Conservation (phyloP, 2,329 filamentous ascomycete genomes). For the Fusarium nematophilum region DNA sequence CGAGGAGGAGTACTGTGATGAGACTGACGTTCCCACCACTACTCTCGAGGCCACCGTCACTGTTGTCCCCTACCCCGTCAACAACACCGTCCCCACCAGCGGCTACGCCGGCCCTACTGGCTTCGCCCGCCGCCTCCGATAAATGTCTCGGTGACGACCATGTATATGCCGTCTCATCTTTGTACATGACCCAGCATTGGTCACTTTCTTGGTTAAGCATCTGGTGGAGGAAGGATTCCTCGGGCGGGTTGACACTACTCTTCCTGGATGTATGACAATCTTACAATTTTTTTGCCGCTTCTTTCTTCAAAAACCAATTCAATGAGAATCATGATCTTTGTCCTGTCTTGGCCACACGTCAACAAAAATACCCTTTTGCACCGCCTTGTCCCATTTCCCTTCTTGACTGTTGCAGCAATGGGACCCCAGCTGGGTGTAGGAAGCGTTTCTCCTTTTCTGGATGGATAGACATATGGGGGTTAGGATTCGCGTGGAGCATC, state of each 20-base stretch:
- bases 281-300: constrained; percentile 31
- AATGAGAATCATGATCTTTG: constrained; percentile 45
- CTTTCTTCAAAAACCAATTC: constrained; percentile 40
- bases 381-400: constrained; percentile 14
- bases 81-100: constrained; percentile 51
- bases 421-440: not conserved
- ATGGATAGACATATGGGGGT: constrained; percentile 36
- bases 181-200: constrained; percentile 42
- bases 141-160: constrained; percentile 32
- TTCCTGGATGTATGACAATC: constrained; percentile 44
- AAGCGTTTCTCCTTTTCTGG: constrained; percentile 17
- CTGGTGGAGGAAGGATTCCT: constrained; percentile 35
- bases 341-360: constrained; percentile 36
- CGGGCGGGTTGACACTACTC: constrained; percentile 30
- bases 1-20: constrained; percentile 36
- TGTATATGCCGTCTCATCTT: constrained; percentile 33
- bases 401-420: constrained; percentile 9
- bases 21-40: too few relatives aligned
- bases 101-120: constrained; percentile 51
- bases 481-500: constrained; percentile 16
- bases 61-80: constrained; percentile 56
- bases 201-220: constrained; percentile 37
- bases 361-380: constrained; percentile 9
- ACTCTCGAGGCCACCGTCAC: constrained; percentile 49
- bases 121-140: constrained; percentile 49